Conservation (phyloP, 495 filamentous ascomycete genomes). For the Penicillium daleae region DNA sequence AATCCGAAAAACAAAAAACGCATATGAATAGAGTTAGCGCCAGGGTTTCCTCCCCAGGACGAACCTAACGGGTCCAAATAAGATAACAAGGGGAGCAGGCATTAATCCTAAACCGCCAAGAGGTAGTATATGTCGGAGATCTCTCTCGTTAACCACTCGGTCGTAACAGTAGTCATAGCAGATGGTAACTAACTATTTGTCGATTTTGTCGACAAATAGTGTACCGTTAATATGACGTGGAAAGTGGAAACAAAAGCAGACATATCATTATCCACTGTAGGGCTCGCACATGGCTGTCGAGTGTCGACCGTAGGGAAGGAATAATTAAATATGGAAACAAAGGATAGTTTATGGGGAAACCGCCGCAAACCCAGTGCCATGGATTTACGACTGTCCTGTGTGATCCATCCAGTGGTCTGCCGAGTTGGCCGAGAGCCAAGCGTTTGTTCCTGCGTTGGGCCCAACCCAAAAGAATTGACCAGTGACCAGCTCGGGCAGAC, state of each 20-base stretch:
- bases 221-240: too few species aligned
- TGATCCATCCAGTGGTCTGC: not conserved
- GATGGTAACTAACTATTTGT: too few species aligned
- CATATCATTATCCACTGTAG: not conserved
- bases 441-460: conserved; percentile 2
- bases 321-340: not conserved
- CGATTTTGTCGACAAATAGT: too few species aligned
- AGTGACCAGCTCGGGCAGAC: too few species aligned
- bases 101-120: conserved; percentile 4
- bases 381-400: too few species aligned
- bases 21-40: conserved; percentile 3
- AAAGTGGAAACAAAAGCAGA: too few species aligned
- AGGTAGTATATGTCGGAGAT: conserved; percentile 1
- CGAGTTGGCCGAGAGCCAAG: not conserved
- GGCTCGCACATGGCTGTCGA: not conserved
- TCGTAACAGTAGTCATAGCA: too few species aligned
- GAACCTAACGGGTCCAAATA: not conserved
- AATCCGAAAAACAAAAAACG: too few species aligned
- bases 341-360: not conserved
- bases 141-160: too few species aligned
- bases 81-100: not conserved
- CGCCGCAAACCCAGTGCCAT: not conserved
- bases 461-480: not conserved
- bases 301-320: too few species aligned
- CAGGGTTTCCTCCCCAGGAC: not conserved